Conservation (phyloP, 2,329 filamentous ascomycete genomes). For the Alternaria arborescens region DNA sequence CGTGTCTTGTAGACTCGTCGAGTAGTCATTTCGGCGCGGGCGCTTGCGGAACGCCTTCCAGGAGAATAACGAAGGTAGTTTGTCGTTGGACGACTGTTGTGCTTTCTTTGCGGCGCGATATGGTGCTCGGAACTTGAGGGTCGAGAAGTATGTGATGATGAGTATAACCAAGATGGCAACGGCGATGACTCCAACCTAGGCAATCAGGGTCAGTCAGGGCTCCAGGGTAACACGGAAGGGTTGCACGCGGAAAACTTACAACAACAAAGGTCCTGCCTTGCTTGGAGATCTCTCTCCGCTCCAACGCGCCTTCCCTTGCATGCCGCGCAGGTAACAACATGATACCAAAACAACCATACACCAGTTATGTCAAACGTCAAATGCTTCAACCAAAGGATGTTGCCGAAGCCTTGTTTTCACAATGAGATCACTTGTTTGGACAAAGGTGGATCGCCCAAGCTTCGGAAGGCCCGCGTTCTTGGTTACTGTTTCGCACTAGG, state of each 20-base stretch:
- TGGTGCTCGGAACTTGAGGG: slow-evolving; percentile 33
- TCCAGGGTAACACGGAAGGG: not conserved
- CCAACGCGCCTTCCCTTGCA: slow-evolving; percentile 32
- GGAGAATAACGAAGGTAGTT: slow-evolving; percentile 45
- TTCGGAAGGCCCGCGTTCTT: slow-evolving; percentile 21
- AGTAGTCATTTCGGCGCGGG: slow-evolving; percentile 43
- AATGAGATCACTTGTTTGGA: slow-evolving; percentile 37
- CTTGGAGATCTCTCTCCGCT: slow-evolving; percentile 30
- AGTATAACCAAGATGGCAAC: slow-evolving; percentile 44
- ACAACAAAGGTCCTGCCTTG: slow-evolving; percentile 37
- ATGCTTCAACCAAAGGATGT: slow-evolving; percentile 16
- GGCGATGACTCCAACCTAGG: slow-evolving; percentile 41
- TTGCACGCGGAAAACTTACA: slow-evolving; percentile 31
- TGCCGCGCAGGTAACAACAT: slow-evolving; percentile 42
- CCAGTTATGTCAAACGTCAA: slow-evolving; percentile 16
- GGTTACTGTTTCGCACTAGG: slow-evolving; percentile 29
- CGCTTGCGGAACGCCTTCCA: slow-evolving; percentile 40
- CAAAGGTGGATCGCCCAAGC: slow-evolving; percentile 31
- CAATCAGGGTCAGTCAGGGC: slow-evolving; percentile 19
- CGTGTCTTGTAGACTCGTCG: slow-evolving; percentile 45
- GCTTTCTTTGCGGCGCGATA: slow-evolving; percentile 18
- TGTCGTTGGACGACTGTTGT: slow-evolving; percentile 29
- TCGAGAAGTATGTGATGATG: slow-evolving; percentile 42
- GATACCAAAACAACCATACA: slow-evolving; percentile 12
- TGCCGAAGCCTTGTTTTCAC: slow-evolving; percentile 25